A percentile compares a stretch with the other conserved stretches of the same genome.
phyloP scores from a whole-genome alignment of 1,284 basidiomycete genomes.

The Tetrapyrgos nigripes region DNA sequence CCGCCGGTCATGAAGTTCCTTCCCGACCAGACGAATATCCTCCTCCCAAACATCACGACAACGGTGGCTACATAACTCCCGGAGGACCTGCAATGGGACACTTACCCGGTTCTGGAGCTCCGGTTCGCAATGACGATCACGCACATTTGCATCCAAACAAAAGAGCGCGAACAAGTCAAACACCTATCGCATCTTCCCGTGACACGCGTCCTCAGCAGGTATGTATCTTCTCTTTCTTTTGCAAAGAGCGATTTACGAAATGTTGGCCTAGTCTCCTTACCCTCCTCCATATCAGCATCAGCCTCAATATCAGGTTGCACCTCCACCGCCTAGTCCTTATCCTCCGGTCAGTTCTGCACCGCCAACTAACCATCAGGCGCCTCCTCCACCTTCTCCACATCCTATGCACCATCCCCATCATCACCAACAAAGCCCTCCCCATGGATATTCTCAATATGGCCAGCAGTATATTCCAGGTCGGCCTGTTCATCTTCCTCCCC shows the following conservation, averaged over 20 bases:
- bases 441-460: constrained; percentile 34
- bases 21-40: constrained; percentile 38
- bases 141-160: constrained; percentile 41
- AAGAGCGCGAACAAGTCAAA: constrained; percentile 38
- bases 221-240: constrained; percentile 27
- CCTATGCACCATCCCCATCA: constrained; percentile 39
- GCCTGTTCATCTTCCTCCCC: constrained; percentile 18
- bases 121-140: constrained; percentile 41
- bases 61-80: constrained; percentile 46
- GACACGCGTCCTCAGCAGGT: constrained; percentile 45
- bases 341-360: constrained; percentile 37
- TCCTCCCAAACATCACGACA: constrained; percentile 43
- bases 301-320: constrained; percentile 35
- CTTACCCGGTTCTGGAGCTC: constrained; percentile 37
- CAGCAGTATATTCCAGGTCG: constrained; percentile 17
- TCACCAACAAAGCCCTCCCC: constrained; percentile 34
- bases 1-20: constrained; percentile 43
- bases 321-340: constrained; percentile 38
- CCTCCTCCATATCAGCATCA: constrained; percentile 32
- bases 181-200: constrained; percentile 38
- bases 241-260: constrained; percentile 10
- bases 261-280: constrained; percentile 28
- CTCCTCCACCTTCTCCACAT: constrained; percentile 31
- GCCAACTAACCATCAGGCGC: constrained; percentile 19
- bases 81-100: constrained; percentile 45